Evolutionary conservation across 768 basidiomycete genomes (phyloP), one percentile per base, ranked within the genome.

Genomic region (Hysterangium stoloniferum): DNA sequence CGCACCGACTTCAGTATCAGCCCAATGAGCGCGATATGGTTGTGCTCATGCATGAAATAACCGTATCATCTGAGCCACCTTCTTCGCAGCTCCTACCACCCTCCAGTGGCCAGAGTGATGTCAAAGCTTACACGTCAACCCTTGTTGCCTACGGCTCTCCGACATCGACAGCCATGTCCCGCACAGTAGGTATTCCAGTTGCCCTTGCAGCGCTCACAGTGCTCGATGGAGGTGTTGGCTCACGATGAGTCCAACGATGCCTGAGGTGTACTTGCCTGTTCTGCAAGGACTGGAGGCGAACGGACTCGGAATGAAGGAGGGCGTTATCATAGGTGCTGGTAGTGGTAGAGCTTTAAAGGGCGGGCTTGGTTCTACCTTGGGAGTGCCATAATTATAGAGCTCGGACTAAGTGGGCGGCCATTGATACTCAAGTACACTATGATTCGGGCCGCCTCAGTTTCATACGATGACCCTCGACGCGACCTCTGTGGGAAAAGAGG

Each of bases 161-260:
- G 6, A 61, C 59, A 1, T 76, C 74, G 2, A 85, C 86, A 0
- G 93, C 93, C 4, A 96, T 96, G 93, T 79, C 90, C n/a, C 72
- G 81, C 27, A 89, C 86, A 2, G 93, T 96, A 15, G 92, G 92
- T 4, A 66, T 93, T 38, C 93, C 93, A 0, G 79, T 94, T 6
- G 93, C 87, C 1, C 78, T 92, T 59, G 90, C 90, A 1, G 80
- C 90, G 1, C 62, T 86, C 57, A 70, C 72, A 29, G 72, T 92
- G 4, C 64, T 87, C 33, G 84, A 89, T 60, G 86, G 84, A 1
- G 66, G 69, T 49, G 67, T 63, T 65, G 46, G 56, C 34, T 64
- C 60, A 28, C 63, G 80, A 29, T 90, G 90, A 15, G 90, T 8
- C 93, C 93, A 0, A 72, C 71, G 28, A 74, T 78, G 33, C 62